Evolutionary conservation across 176 grass and related monocot species (phyloP).

Genomic region (Cenchrus americanus): DNA sequence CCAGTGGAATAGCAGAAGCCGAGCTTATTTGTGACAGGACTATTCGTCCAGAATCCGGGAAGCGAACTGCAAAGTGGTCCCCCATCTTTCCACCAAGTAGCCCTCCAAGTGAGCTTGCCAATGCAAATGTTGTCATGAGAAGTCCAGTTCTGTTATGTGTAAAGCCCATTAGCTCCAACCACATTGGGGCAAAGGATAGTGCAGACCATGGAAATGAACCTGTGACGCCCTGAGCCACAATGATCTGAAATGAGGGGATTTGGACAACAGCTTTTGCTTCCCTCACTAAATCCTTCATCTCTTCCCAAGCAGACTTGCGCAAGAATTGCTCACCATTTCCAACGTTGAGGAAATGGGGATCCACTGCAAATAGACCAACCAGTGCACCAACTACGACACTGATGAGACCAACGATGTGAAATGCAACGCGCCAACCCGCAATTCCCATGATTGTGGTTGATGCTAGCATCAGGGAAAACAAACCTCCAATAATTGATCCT

Average conservation of each 20-base stretch:
- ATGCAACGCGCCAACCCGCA: slow-evolving; percentile 76
- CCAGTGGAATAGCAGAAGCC: slow-evolving; percentile 77
- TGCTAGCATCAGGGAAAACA: slow-evolving; percentile 67
- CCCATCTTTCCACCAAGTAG: slow-evolving; percentile 85
- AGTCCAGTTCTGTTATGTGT: slow-evolving; percentile 60
- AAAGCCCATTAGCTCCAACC: slow-evolving; percentile 82
- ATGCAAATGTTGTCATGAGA: slow-evolving; percentile 49
- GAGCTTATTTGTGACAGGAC: slow-evolving; percentile 84
- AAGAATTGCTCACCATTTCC: not conserved
- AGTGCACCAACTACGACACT: slow-evolving; percentile 61
- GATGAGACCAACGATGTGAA: slow-evolving; percentile 71
- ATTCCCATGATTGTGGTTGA: slow-evolving; percentile 72
- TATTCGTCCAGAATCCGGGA: slow-evolving; percentile 71
- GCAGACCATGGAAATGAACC: slow-evolving; percentile 94
- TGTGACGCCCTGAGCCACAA: slow-evolving; percentile 86
- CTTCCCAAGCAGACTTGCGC: slow-evolving; percentile 51
- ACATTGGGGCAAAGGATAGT: slow-evolving; percentile 76
- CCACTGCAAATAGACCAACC: slow-evolving; percentile 65
- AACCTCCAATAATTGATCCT: slow-evolving; percentile 68
- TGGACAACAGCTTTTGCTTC: slow-evolving; percentile 75
- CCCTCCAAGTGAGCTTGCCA: slow-evolving; percentile 70
- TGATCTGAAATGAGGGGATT: slow-evolving; percentile 88
- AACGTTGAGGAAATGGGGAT: slow-evolving; percentile 55
- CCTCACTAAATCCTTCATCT: slow-evolving; percentile 51
- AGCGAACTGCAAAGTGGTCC: slow-evolving; percentile 57